Percentiles rank a stretch among this genome's conserved stretches.
Conservation (phyloP, 2,329 filamentous ascomycete species). For the Phyllosticta citrichinensis region DNA sequence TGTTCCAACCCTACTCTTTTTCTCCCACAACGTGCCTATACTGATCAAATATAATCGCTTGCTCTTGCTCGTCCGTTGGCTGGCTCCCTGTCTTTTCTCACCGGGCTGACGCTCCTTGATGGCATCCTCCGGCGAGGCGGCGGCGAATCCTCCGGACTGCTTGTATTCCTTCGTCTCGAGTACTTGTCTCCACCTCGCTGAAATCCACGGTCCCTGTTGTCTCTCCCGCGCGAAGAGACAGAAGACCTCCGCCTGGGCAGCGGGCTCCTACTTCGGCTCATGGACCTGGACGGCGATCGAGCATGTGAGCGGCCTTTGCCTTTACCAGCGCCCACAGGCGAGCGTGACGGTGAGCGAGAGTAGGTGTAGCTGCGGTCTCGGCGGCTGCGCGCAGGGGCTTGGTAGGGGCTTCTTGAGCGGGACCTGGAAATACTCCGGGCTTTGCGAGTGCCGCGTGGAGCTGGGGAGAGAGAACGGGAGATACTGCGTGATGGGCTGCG, state of each 20-base stretch:
- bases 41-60: constrained; percentile 18
- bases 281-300: neutral
- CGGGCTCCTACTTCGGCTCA: constrained; percentile 7
- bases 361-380: constrained; percentile 6
- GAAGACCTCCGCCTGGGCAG: constrained; percentile 7
- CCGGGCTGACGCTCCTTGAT: constrained; percentile 5
- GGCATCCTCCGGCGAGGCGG: constrained; percentile 12
- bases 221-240: neutral
- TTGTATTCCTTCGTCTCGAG: constrained; percentile 6
- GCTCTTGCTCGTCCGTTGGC: constrained; percentile 17
- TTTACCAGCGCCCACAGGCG: constrained; percentile 7
- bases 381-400: constrained; percentile 4
- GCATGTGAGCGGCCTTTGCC: constrained; percentile 4
- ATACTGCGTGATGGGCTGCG: neutral
- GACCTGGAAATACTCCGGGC: constrained; percentile 5
- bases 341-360: constrained; percentile 6
- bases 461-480: constrained; percentile 11
- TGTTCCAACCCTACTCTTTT: neutral
- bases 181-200: constrained; percentile 5
- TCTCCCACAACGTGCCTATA: neutral
- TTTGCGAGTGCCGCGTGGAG: constrained; percentile 2
- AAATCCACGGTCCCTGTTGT: neutral
- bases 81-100: constrained; percentile 13
- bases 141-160: constrained; percentile 11
- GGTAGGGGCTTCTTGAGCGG: constrained; percentile 6